Evolutionary conservation across 495 filamentous ascomycete species (phyloP).

Genomic region (Aspergillus biplanus): DNA sequence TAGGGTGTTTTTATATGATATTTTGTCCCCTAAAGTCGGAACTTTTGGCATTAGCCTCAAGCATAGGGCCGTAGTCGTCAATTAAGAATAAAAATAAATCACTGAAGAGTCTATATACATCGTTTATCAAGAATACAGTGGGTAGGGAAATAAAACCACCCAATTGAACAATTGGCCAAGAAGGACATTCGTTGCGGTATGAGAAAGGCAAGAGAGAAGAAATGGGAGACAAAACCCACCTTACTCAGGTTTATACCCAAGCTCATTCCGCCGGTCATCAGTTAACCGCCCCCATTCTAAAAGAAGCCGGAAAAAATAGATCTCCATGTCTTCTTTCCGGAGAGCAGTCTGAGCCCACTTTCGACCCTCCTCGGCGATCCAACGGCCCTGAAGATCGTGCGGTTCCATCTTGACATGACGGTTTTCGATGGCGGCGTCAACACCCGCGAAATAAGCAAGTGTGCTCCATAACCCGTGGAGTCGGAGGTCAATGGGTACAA

Average conservation of each 20-base stretch:
- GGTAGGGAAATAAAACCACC: slow-evolving; percentile 2
- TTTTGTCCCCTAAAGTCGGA: no score
- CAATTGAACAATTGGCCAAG: background rate
- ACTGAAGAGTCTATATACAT: slow-evolving; percentile 1
- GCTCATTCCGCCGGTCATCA: slow-evolving; percentile 61
- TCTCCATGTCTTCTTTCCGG: slow-evolving; percentile 79
- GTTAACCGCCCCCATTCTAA: slow-evolving; percentile 74
- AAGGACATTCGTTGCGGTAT: background rate
- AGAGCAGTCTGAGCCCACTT: slow-evolving; percentile 68
- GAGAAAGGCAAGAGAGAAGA: background rate
- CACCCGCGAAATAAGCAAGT: slow-evolving; percentile 64
- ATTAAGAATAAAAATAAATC: slow-evolving; percentile 2
- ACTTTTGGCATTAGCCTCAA: background rate
- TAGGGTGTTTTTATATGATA: background rate
- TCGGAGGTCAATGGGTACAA: slow-evolving; percentile 73
- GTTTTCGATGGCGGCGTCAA: slow-evolving; percentile 27
- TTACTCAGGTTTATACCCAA: slow-evolving; percentile 50
- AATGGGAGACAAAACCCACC: background rate
- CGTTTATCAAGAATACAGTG: background rate
- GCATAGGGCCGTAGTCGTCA: background rate
- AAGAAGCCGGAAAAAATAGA: slow-evolving; percentile 78
- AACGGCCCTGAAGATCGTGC: slow-evolving; percentile 53
- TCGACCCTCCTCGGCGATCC: slow-evolving; percentile 69
- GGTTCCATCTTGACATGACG: slow-evolving; percentile 32
- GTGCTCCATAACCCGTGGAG: slow-evolving; percentile 67